phyloP scores from a whole-genome alignment of 1,284 basidiomycete genomes.

The Fomitopsis palustris region DNA sequence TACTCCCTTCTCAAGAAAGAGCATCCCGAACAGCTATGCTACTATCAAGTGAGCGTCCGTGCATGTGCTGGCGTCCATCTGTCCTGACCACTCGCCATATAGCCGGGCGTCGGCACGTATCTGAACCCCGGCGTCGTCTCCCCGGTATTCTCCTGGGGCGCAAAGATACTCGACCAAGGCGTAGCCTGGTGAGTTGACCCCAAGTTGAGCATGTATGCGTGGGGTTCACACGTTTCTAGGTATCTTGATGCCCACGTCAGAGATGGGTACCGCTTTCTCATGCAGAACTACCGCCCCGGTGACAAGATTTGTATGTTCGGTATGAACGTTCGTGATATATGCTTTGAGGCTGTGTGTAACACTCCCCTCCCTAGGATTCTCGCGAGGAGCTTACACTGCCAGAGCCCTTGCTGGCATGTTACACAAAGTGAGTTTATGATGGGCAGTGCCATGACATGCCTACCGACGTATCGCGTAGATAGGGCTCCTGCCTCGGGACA shows the following conservation, averaged over 20 bases:
- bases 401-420: constrained; percentile 45
- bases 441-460: neutral
- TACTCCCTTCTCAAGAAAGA: constrained; percentile 37
- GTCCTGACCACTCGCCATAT: neutral
- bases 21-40: constrained; percentile 34
- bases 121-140: constrained; percentile 36
- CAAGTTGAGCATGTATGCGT: neutral
- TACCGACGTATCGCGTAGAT: constrained; percentile 28
- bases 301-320: constrained; percentile 55
- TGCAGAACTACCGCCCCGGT: constrained; percentile 52
- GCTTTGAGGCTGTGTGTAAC: constrained; percentile 18
- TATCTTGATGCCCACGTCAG: constrained; percentile 51
- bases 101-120: constrained; percentile 48
- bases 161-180: constrained; percentile 42
- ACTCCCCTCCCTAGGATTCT: constrained; percentile 24
- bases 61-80: neutral
- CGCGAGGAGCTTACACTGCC: constrained; percentile 47
- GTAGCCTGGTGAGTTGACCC: constrained; percentile 38
- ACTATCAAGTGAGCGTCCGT: constrained; percentile 33
- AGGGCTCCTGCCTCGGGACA: constrained; percentile 47
- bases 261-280: constrained; percentile 61
- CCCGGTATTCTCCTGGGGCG: constrained; percentile 34
- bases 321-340: constrained; percentile 22
- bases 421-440: constrained; percentile 23
- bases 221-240: constrained; percentile 13